Percentiles rank a stretch among this genome's conserved stretches.
Evolutionary conservation across 495 filamentous ascomycete genomes (phyloP).

Genomic region (Penicillium coffeae): DNA sequence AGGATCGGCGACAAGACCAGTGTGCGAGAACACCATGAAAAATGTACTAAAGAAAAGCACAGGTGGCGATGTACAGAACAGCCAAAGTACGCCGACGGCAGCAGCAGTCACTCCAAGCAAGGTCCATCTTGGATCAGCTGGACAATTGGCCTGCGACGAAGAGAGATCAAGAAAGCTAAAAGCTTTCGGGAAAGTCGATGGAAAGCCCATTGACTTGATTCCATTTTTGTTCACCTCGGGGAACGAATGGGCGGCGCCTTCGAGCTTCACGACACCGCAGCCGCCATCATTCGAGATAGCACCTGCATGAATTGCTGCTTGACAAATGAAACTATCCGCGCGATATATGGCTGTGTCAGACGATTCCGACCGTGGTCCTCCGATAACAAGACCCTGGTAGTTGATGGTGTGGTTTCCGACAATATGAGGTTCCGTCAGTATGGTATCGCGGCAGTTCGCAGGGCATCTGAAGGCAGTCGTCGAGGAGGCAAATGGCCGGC

Average conservation of each 20-base stretch:
- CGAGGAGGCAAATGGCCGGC: slow-evolving; percentile 71
- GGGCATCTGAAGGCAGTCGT: slow-evolving; percentile 76
- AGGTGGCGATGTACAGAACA: slow-evolving; percentile 64
- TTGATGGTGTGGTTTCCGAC: slow-evolving; percentile 70
- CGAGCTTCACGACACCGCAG: slow-evolving; percentile 66
- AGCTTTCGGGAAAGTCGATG: slow-evolving; percentile 72
- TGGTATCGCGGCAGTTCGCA: slow-evolving; percentile 63
- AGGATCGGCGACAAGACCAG: slow-evolving; percentile 74
- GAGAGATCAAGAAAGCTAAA: slow-evolving; percentile 59
- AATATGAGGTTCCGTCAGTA: slow-evolving; percentile 65
- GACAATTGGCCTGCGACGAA: slow-evolving; percentile 38
- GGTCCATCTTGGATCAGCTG: slow-evolving; percentile 65
- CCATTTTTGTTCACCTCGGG: slow-evolving; percentile 56
- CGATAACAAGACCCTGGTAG: slow-evolving; percentile 70
- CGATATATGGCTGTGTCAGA: slow-evolving; percentile 56
- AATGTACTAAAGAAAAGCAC: slow-evolving; percentile 73
- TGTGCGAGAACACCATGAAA: slow-evolving; percentile 69
- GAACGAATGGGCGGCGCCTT: slow-evolving; percentile 65
- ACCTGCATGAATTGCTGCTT: slow-evolving; percentile 75
- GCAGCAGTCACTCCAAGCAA: slow-evolving; percentile 68
- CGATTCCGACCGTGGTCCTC: slow-evolving; percentile 54
- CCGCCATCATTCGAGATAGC: slow-evolving; percentile 68
- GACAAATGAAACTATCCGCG: slow-evolving; percentile 80
- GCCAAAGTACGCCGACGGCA: slow-evolving; percentile 61
- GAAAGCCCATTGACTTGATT: slow-evolving; percentile 64